phyloP scores from a whole-genome alignment of 148 eudicot genomes.

The Rhododendron ovatum region DNA sequence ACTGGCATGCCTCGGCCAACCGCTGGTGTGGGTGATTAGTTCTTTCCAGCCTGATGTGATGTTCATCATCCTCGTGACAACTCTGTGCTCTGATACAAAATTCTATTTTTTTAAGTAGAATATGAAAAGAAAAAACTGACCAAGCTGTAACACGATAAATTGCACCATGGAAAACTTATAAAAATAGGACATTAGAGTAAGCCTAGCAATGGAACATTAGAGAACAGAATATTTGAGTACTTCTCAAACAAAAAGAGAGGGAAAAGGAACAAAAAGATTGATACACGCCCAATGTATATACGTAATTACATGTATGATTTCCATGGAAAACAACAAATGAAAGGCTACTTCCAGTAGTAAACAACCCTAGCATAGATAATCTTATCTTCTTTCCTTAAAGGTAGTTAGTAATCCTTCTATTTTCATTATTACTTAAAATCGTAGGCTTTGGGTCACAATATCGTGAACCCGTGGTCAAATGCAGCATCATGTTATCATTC shows the following conservation, averaged over 20 bases:
- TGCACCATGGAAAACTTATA: neutral
- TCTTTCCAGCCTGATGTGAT: constrained; percentile 24
- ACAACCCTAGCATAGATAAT: neutral
- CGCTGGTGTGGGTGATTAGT: constrained; percentile 37
- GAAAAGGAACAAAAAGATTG: neutral
- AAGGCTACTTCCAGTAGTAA: neutral
- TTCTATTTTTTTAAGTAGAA: neutral
- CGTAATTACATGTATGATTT: neutral
- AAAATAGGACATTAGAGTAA: neutral
- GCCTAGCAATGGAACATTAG: neutral
- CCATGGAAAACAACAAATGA: neutral
- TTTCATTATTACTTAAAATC: neutral
- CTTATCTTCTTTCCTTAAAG: neutral
- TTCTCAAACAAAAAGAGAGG: neutral
- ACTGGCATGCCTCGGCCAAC: constrained; percentile 71
- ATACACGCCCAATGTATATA: neutral
- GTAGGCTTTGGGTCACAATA: neutral
- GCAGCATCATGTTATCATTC: neutral
- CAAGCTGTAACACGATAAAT: neutral
- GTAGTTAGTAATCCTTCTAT: neutral
- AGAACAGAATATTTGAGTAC: neutral
- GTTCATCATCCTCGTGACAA: constrained; percentile 32
- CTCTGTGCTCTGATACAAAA: constrained; percentile 33
- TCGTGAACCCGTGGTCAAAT: too few relatives aligned
- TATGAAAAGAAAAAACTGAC: neutral